These are phyloP conservation scores for Alternaria panax DNA, from an alignment of 2,329 filamentous ascomycete species.

Conservation along the genomic window DNA sequence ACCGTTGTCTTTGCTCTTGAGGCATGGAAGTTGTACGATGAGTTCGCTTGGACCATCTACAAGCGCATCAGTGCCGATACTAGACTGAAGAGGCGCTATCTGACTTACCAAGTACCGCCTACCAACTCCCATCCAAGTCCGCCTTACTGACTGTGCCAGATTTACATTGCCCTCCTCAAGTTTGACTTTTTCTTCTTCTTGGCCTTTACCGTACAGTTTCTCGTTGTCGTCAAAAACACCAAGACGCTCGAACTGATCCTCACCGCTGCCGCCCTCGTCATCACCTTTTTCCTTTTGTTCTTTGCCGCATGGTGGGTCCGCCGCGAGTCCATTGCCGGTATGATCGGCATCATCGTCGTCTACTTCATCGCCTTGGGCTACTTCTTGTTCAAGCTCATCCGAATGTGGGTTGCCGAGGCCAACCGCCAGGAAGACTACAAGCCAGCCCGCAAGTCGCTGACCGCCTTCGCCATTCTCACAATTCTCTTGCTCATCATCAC, in stretches of 20 bases:
- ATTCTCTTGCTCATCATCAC: slow-evolving; percentile 88
- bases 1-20: slow-evolving; percentile 77
- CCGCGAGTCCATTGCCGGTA: slow-evolving; percentile 80
- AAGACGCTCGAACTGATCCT: slow-evolving; percentile 80
- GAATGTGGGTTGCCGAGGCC: slow-evolving; percentile 78
- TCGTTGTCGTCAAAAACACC: slow-evolving; percentile 80
- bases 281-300: slow-evolving; percentile 88
- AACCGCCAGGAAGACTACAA: slow-evolving; percentile 65
- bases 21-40: slow-evolving; percentile 95
- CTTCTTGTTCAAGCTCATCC: slow-evolving; percentile 97
- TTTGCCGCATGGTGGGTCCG: slow-evolving; percentile 85
- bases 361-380: slow-evolving; percentile 91
- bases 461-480: slow-evolving; percentile 92
- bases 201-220: slow-evolving; percentile 96
- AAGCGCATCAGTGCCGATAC: slow-evolving; percentile 98
- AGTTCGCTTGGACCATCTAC: slow-evolving; percentile 99
- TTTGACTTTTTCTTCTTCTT: slow-evolving; percentile 99
- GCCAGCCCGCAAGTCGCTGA: slow-evolving; percentile 83
- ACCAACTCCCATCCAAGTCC: not conserved
- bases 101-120: slow-evolving; percentile 83
- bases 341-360: slow-evolving; percentile 78
- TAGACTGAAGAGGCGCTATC: slow-evolving; percentile 93
- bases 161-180: slow-evolving; percentile 96
- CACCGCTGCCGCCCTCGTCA: slow-evolving; percentile 86
- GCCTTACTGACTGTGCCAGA: slow-evolving; percentile 61